These are phyloP conservation scores for Stachybotrys chartarum DNA, from an alignment of 2,329 filamentous ascomycete genomes.

Conservation along the genomic window DNA sequence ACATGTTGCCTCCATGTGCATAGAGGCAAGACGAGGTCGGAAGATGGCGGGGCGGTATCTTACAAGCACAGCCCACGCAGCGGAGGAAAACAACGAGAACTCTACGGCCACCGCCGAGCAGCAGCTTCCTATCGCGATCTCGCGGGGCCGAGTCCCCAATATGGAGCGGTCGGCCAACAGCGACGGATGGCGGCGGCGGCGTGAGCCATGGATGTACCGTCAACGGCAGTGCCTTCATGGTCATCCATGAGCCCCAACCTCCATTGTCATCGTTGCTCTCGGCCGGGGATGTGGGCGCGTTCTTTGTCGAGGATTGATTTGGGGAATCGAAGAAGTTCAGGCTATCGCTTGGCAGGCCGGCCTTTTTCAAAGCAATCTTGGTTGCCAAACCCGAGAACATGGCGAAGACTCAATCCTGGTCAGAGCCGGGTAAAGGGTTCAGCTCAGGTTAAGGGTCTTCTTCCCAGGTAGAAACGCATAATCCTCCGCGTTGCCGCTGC, in stretches of 20 bases:
- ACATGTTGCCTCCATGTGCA: background rate
- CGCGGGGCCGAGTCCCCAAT: conserved; percentile 40
- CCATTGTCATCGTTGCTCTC: conserved; percentile 16
- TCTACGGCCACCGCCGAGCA: conserved; percentile 34
- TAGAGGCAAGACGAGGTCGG: background rate
- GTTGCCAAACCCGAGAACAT: conserved; percentile 52
- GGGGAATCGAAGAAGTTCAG: conserved; percentile 28
- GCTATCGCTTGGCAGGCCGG: conserved; percentile 44
- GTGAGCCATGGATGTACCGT: conserved; percentile 47
- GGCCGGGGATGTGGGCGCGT: conserved; percentile 23
- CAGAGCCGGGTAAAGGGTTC: background rate
- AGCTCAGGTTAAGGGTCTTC: background rate
- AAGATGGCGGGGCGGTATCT: conserved; percentile 13
- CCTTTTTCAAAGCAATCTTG: conserved; percentile 51
- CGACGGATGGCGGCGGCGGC: conserved; percentile 42
- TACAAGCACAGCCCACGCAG: conserved; percentile 50
- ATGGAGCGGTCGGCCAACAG: conserved; percentile 34
- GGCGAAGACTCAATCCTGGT: background rate
- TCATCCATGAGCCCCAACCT: conserved; percentile 41
- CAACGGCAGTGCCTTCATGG: conserved; percentile 40
- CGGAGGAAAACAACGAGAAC: conserved; percentile 45
- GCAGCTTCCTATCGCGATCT: conserved; percentile 37
- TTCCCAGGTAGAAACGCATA: background rate
- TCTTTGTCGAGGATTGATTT: conserved; percentile 15
- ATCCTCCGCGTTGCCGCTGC: no score